Evolutionary conservation across 495 filamentous ascomycete species (phyloP).

Genomic region (Neurospora sp.): DNA sequence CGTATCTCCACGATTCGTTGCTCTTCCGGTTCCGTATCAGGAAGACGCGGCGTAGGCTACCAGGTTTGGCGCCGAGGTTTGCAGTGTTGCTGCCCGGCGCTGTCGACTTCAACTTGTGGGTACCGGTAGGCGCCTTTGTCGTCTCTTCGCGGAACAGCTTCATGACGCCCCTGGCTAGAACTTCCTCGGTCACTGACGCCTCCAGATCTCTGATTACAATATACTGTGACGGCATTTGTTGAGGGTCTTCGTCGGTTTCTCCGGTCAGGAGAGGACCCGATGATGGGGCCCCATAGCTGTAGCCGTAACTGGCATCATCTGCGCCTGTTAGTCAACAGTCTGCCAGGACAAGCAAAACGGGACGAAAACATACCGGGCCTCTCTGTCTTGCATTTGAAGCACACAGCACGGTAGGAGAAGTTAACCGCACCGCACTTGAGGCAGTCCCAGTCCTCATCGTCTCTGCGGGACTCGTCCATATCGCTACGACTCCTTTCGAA

Average conservation of each 20-base stretch:
- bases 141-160: conserved; percentile 53
- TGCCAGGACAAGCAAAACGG: neutral
- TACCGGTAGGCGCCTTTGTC: conserved; percentile 23
- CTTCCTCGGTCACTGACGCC: conserved; percentile 60
- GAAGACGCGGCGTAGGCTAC: conserved; percentile 66
- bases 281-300: conserved; percentile 12
- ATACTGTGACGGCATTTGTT: conserved; percentile 69
- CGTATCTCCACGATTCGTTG: conserved; percentile 76
- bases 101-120: conserved; percentile 56
- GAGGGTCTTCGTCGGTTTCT: conserved; percentile 69
- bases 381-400: conserved; percentile 65
- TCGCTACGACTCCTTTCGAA: conserved; percentile 50
- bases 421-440: conserved; percentile 64
- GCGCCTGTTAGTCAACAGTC: conserved; percentile 1
- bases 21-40: conserved; percentile 65
- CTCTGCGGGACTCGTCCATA: conserved; percentile 41
- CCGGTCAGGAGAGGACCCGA: conserved; percentile 43
- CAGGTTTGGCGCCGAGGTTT: conserved; percentile 60
- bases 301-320: conserved; percentile 15
- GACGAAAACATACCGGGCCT: conserved; percentile 50
- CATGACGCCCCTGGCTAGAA: conserved; percentile 66
- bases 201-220: conserved; percentile 71
- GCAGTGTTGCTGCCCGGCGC: conserved; percentile 66
- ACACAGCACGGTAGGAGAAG: conserved; percentile 56
- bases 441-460: conserved; percentile 70